Evolutionary conservation across 1,284 basidiomycete species (phyloP), one percentile per base, ranked within the genome.

Genomic region (Omphalotus olearius): DNA sequence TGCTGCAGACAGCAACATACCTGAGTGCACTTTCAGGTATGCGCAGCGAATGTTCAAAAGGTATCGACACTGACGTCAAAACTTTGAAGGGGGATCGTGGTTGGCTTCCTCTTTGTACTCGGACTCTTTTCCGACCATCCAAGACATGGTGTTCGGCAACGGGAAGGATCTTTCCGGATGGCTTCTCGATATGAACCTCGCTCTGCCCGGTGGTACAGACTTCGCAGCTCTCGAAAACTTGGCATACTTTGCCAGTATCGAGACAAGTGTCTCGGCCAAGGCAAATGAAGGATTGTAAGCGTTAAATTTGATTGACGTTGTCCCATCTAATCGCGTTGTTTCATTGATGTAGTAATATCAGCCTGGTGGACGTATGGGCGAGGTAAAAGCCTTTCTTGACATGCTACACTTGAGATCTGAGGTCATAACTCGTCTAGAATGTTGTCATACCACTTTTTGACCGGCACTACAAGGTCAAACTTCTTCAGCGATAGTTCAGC

Each of bases 1-100:
- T 81, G 6, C 66, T 82, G n/a, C 79, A 82, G 56, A 58, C 69
- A 2, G 63, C 72, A 3, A 67, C 68, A 1, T 78, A 77, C 59
- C 48, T 76, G 18, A 40, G 72, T 0, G 75, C 71, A 3, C 62
- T 77, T 3, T 76, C 72, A n/a, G 52, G 41, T 52, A 37, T 35
- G 23, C 38, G 2, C 4, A 16, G 23, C 17, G 28, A 23, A 33
- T 26, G 14, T 40, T 7, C 6, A 11, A 10, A 16, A 25, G 28
- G 25, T 39, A 2, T 18, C 38, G 33, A 41, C 25, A 45, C 30
- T 52, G 13, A 52, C 18, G n/a, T 10, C 28, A 18, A 14, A 23
- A 28, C 18, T 47, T 55, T 13, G 13, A 2, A 0, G 79, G 79
- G 0, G 68, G 69, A 2, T 62, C 66, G 0, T 73, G 70, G 72